These are phyloP conservation scores for Mycena rebaudengoi DNA, from an alignment of 768 basidiomycete genomes.

Conservation along the genomic window DNA sequence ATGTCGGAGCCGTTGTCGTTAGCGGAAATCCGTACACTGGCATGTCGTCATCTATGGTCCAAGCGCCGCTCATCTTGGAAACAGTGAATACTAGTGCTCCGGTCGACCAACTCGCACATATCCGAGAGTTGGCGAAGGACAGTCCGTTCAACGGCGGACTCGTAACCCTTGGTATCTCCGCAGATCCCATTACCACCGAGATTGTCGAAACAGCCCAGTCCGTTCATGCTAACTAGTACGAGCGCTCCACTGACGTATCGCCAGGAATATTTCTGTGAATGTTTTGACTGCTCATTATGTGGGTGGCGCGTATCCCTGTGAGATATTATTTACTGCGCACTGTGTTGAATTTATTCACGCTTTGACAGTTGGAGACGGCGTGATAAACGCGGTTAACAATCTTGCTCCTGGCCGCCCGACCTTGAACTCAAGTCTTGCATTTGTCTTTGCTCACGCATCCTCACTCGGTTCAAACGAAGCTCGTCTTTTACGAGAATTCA, in stretches of 20 bases:
- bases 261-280: slow-evolving; percentile 11
- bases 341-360: neutral
- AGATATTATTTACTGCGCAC: no score
- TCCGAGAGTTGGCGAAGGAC: slow-evolving; percentile 8
- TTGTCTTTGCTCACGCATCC: slow-evolving; percentile 15
- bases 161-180: slow-evolving; percentile 6
- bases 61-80: neutral
- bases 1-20: slow-evolving; percentile 11
- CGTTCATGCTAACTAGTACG: neutral
- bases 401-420: neutral
- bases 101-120: slow-evolving; percentile 15
- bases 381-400: neutral
- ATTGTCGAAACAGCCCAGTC: slow-evolving; percentile 14
- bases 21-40: slow-evolving; percentile 16
- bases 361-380: neutral
- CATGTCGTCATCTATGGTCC: neutral
- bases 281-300: slow-evolving; percentile 9
- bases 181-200: slow-evolving; percentile 9
- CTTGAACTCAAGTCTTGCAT: slow-evolving; percentile 12
- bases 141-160: slow-evolving; percentile 14
- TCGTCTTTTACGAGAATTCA: slow-evolving; percentile 7
- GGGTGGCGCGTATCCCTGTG: slow-evolving; percentile 3
- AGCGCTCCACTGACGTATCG: neutral
- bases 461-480: slow-evolving; percentile 1
- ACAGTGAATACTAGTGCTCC: slow-evolving; percentile 16